Conservation (phyloP, 495 filamentous ascomycete species). For the Daldinia loculata region DNA sequence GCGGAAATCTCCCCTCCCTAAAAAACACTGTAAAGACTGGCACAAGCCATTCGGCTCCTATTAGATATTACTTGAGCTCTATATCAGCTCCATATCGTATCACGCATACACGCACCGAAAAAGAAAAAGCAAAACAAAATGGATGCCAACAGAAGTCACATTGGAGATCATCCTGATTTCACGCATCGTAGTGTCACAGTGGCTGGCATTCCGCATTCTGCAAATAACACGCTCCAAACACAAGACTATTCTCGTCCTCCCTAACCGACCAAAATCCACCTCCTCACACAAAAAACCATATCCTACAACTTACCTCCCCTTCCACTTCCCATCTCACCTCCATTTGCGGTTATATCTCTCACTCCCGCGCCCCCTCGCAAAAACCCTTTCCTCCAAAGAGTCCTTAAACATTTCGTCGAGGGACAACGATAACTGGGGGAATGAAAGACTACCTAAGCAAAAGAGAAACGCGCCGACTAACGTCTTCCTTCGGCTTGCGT, state of each 20-base stretch:
- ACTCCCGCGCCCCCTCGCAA: background rate
- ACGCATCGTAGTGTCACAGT: background rate
- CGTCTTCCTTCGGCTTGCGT: background rate
- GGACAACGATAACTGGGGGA: background rate
- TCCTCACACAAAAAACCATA: background rate
- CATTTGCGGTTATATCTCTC: background rate
- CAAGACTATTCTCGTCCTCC: background rate
- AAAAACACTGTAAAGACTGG: no score
- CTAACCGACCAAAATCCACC: background rate
- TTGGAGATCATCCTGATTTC: background rate
- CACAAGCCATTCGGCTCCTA: background rate
- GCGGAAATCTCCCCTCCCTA: no score
- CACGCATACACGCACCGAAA: background rate
- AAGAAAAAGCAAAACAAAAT: background rate
- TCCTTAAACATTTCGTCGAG: background rate
- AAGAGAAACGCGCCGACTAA: background rate
- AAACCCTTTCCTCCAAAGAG: no score
- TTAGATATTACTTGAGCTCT: background rate
- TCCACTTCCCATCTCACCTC: no score
- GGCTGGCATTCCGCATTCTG: background rate
- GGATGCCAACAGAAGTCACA: background rate
- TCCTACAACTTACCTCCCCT: background rate
- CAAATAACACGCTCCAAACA: background rate
- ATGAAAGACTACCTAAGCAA: background rate
- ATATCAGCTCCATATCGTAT: background rate